Percentiles rank a stretch among this genome's conserved stretches.
These are phyloP conservation scores for Wickerhamiella allomyrinae DNA, from an alignment of 805 yeast genomes.

Conservation along the genomic window DNA sequence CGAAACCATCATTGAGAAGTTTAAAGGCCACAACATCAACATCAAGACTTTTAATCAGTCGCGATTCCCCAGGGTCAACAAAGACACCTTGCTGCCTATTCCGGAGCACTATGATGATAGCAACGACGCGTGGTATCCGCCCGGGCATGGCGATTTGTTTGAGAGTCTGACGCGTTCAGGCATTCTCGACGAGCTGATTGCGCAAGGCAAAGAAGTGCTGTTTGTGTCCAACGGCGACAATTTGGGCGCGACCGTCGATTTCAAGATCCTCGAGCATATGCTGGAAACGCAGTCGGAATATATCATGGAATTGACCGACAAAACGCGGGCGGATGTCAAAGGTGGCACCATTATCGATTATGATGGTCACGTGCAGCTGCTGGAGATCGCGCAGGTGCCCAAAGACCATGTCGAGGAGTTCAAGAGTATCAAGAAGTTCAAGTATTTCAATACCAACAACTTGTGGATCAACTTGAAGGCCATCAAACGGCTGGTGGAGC, in stretches of 20 bases:
- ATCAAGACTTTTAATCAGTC: conserved; percentile 96
- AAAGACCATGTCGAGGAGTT: conserved; percentile 97
- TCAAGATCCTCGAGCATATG: conserved; percentile 84
- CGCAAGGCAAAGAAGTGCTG: conserved; percentile 85
- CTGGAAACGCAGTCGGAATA: conserved; percentile 82
- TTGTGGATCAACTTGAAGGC: conserved; percentile 95
- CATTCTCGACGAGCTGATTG: conserved; percentile 74
- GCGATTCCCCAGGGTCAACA: conserved; percentile 89
- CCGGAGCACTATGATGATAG: conserved; percentile 63
- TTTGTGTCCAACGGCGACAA: conserved; percentile 98
- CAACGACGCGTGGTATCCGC: conserved; percentile 92
- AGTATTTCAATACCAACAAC: conserved; percentile 95
- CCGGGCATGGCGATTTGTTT: conserved; percentile 98
- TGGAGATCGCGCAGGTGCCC: conserved; percentile 97
- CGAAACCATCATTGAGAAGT: conserved; percentile 86
- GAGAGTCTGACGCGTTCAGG: conserved; percentile 84
- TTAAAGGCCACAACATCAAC: conserved; percentile 89
- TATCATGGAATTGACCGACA: conserved; percentile 96
- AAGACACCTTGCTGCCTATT: conserved; percentile 91
- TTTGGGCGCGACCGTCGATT: conserved; percentile 95
- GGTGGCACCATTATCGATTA: conserved; percentile 98
- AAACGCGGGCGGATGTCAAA: conserved; percentile 97
- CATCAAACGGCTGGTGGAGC: conserved; percentile 78
- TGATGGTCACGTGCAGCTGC: conserved; percentile 83
- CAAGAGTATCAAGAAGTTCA: conserved; percentile 94